phyloP scores from a whole-genome alignment of 495 filamentous ascomycete species.

The Penicillium dipodomyicola region DNA sequence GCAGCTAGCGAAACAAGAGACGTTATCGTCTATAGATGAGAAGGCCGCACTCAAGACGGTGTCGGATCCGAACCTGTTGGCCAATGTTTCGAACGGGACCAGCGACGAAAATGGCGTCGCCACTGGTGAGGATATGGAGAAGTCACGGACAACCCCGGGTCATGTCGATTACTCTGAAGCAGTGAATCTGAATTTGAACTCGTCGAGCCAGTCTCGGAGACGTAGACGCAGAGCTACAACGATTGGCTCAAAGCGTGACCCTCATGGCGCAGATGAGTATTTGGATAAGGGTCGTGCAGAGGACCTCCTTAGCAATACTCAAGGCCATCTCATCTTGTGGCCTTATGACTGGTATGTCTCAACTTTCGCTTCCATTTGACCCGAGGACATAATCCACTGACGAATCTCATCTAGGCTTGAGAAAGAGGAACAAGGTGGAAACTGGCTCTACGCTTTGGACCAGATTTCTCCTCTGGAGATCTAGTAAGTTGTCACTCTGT shows the following conservation, averaged over 20 bases:
- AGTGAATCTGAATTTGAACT: constrained; percentile 47
- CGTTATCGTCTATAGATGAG: constrained; percentile 38
- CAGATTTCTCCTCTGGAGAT: constrained; percentile 95
- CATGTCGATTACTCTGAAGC: constrained; percentile 50
- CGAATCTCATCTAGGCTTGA: constrained; percentile 52
- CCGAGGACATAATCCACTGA: too few relatives aligned
- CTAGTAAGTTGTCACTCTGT: constrained; percentile 63
- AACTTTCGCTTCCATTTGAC: too few relatives aligned
- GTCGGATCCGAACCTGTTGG: constrained; percentile 25
- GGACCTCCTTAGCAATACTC: constrained; percentile 74
- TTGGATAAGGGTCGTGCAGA: constrained; percentile 72
- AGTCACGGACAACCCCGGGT: constrained; percentile 33
- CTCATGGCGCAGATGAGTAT: constrained; percentile 68
- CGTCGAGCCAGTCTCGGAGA: constrained; percentile 41
- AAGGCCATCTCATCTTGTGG: constrained; percentile 86
- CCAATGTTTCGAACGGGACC: constrained; percentile 20
- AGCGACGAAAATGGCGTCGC: constrained; percentile 22
- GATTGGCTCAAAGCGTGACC: constrained; percentile 67
- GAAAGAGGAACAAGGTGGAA: constrained; percentile 85
- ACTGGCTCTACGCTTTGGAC: constrained; percentile 96
- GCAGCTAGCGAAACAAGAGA: constrained; percentile 28
- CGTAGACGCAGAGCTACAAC: constrained; percentile 73
- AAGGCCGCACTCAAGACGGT: constrained; percentile 39
- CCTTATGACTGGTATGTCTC: too few relatives aligned
- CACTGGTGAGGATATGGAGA: constrained; percentile 34